A percentile compares a stretch with the other conserved stretches of the same genome.
Conservation (phyloP, 2,329 filamentous ascomycete species). For the Corinectria fuckeliana region DNA sequence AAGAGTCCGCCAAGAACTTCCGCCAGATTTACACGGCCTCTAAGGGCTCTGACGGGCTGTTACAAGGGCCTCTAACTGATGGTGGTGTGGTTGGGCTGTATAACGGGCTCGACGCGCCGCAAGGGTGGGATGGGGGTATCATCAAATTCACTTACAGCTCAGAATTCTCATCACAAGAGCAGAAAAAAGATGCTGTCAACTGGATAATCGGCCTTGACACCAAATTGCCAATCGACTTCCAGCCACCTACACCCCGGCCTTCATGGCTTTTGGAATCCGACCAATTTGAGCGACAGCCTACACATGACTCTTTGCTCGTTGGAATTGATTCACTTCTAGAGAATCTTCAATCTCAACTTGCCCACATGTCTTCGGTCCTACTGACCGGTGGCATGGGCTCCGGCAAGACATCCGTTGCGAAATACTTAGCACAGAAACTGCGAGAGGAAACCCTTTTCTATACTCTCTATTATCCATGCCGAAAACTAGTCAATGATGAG, state of each 20-base stretch:
- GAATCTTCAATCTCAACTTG: conserved; percentile 76
- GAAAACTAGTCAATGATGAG: conserved; percentile 88
- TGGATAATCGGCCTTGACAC: conserved; percentile 84
- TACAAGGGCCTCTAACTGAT: conserved; percentile 88
- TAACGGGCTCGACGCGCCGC: conserved; percentile 58
- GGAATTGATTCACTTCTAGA: conserved; percentile 81
- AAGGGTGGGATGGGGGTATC: conserved; percentile 83
- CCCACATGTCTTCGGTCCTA: conserved; percentile 86
- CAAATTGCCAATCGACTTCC: conserved; percentile 76
- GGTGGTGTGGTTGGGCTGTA: conserved; percentile 75
- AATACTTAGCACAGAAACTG: conserved; percentile 76
- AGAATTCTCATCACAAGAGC: conserved; percentile 46
- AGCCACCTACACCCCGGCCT: conserved; percentile 73
- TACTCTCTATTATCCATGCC: conserved; percentile 84
- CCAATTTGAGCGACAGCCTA: conserved; percentile 61
- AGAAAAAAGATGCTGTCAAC: conserved; percentile 54
- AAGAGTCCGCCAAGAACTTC: conserved; percentile 76
- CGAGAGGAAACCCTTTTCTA: conserved; percentile 78
- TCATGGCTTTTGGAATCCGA: conserved; percentile 56
- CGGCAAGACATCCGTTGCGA: conserved; percentile 84
- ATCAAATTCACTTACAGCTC: conserved; percentile 70
- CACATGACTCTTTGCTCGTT: conserved; percentile 69
- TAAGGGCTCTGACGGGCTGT: conserved; percentile 63
- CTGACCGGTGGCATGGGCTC: conserved; percentile 88
- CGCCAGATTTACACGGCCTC: conserved; percentile 71